phyloP scores from a whole-genome alignment of 139 green algal genomes.

The Coccomyxa sp. region DNA sequence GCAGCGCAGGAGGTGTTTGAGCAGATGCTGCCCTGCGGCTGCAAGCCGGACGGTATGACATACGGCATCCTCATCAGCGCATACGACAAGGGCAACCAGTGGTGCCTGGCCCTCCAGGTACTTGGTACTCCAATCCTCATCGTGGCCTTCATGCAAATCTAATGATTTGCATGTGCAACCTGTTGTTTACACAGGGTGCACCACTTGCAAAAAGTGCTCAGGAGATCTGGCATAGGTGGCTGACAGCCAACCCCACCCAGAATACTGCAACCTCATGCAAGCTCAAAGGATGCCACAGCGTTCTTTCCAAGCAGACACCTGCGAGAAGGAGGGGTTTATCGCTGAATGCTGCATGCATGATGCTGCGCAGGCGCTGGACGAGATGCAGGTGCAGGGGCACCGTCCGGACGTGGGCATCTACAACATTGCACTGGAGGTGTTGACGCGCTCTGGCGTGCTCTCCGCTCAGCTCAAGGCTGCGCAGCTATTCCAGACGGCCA shows the following conservation, averaged over 20 bases:
- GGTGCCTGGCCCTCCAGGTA: slow-evolving; percentile 16
- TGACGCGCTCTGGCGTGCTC: slow-evolving; percentile 15
- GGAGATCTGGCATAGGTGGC: no score
- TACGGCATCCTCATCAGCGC: slow-evolving; percentile 41
- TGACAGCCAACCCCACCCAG: no score
- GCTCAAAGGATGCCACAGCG: neutral
- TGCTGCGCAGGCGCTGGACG: slow-evolving; percentile 1
- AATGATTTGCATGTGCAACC: neutral
- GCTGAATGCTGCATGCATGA: neutral
- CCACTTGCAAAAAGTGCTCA: no score
- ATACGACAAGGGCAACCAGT: slow-evolving; percentile 16
- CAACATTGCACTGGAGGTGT: slow-evolving; percentile 15
- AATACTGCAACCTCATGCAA: no score
- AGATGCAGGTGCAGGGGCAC: slow-evolving; percentile 12
- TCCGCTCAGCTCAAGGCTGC: slow-evolving; percentile 12
- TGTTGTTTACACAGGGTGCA: neutral
- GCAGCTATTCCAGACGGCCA: slow-evolving; percentile 16
- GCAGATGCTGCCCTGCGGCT: slow-evolving; percentile 33
- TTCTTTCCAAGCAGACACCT: neutral
- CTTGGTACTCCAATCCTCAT: no score
- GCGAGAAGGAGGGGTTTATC: neutral
- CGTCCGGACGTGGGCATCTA: slow-evolving; percentile 3
- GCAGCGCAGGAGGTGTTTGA: slow-evolving; percentile 42
- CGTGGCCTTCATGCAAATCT: neutral
- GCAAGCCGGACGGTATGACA: slow-evolving; percentile 50